Evolutionary conservation across 208 protist genomes (phyloP), one percentile per base, ranked within the genome.

Genomic region (Sergeia podlipaevii): DNA sequence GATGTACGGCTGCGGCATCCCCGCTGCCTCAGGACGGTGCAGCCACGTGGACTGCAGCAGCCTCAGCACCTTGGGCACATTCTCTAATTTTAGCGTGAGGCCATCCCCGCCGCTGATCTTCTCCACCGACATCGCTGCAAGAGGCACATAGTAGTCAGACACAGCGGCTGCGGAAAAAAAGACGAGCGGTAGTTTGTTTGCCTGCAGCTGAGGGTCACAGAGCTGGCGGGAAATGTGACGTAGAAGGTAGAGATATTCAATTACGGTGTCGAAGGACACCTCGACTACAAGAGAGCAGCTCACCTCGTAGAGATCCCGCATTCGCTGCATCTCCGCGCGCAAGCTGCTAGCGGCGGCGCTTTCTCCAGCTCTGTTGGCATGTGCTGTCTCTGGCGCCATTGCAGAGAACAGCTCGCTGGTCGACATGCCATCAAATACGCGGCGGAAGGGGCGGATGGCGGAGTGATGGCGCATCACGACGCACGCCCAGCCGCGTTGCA

Each of bases 81-180:
- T 74, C 24, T 72, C 68, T 5, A 94, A 69, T 1, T 59, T 65
- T 23, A 94, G 17, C n/a, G 70, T 74, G 15, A 94, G 69, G 1
- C 73, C 80, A 33, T 89, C 67, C 4, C 72, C 72, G 23, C 82
- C 80, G 58, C 83, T 94, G 59, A 94, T 88, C 65, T 94, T 94
- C 44, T 89, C 51, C 1, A 11, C 45, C 11, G 75, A 68, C 63
- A 89, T 78, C 41, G 55, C 42, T 10, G 34, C 38, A 3, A 72
- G 70, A 20, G 87, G 87, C 21, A 94, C 60, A 66, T 71, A 91
- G 63, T 91, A 94, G 61, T 94, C 87, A 15, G 87, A 89, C 8
- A 87, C 87, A 3, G 87, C 87, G 2, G 87, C 83, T 4, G 83
- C 82, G 7, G 82, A 55, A 50, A 90, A 85, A 54, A 88, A 82